These are phyloP conservation scores for Penicillium nordicum DNA, from an alignment of 2,329 filamentous ascomycete genomes.

Conservation along the genomic window DNA sequence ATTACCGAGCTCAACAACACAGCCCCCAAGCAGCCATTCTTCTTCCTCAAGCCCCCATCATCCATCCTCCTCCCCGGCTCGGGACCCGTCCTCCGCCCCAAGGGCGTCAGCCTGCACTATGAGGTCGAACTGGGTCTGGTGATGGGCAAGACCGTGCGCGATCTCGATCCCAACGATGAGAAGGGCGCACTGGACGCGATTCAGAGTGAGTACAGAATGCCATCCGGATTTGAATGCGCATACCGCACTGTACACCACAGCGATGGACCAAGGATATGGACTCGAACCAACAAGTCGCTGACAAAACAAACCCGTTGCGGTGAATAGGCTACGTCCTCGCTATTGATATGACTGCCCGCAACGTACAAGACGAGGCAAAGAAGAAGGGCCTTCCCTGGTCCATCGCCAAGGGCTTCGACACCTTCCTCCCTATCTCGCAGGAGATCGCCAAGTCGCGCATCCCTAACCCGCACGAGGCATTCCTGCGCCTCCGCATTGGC, in stretches of 20 bases:
- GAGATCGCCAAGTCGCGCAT: conserved; percentile 77
- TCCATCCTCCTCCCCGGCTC: conserved; percentile 76
- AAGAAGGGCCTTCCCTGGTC: conserved; percentile 94
- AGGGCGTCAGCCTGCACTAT: conserved; percentile 82
- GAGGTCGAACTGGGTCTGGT: conserved; percentile 92
- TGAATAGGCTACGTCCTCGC: conserved; percentile 73
- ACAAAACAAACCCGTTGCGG: background rate
- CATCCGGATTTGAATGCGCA: background rate
- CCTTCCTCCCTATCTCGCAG: conserved; percentile 83
- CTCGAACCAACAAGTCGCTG: background rate
- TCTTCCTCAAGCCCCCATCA: conserved; percentile 93
- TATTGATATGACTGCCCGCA: conserved; percentile 97
- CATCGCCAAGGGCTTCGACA: conserved; percentile 97
- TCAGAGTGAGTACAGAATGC: conserved; percentile 53
- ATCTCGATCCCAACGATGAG: conserved; percentile 71
- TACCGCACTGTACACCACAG: background rate
- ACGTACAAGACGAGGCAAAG: conserved; percentile 94
- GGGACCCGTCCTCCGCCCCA: conserved; percentile 77
- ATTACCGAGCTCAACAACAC: conserved; percentile 85
- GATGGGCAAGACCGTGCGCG: conserved; percentile 74
- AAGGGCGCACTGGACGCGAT: conserved; percentile 77
- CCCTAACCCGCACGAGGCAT: conserved; percentile 80
- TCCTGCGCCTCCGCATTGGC: conserved; percentile 84
- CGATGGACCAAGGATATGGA: background rate
- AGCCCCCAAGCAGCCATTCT: conserved; percentile 92